phyloP scores from a whole-genome alignment of 192 early-diverging fungal genomes.

The Phlyctochytrium bullatum region DNA sequence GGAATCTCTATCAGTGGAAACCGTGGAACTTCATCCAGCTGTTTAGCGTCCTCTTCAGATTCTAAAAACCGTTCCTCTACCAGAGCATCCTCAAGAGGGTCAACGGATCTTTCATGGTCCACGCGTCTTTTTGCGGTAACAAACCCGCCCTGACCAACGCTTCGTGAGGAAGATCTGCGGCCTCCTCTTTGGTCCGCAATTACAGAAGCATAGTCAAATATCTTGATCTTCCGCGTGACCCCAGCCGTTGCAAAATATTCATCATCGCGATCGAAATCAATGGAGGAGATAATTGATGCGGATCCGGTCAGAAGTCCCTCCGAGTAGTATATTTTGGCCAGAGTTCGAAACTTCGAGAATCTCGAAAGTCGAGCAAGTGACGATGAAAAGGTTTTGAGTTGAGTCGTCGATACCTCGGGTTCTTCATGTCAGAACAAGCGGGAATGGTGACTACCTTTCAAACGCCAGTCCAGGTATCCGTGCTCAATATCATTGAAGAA shows the following conservation, averaged over 20 bases:
- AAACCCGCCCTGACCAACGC: background rate
- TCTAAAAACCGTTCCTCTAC: too few relatives aligned
- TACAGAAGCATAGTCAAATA: constrained; percentile 76
- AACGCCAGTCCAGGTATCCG: constrained; percentile 67
- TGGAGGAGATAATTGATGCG: constrained; percentile 84
- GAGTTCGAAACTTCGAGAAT: constrained; percentile 65
- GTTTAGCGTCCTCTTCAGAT: too few relatives aligned
- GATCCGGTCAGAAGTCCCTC: constrained; percentile 55
- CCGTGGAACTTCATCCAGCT: constrained; percentile 41
- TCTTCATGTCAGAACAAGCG: background rate
- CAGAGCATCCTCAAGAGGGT: too few relatives aligned
- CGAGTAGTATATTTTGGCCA: constrained; percentile 79
- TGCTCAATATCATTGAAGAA: constrained; percentile 72
- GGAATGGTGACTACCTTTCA: background rate
- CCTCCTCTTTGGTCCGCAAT: constrained; percentile 35
- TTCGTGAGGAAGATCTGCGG: background rate
- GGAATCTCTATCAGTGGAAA: constrained; percentile 81
- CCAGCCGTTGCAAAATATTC: constrained; percentile 94
- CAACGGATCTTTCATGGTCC: too few relatives aligned
- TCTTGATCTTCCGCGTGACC: constrained; percentile 88
- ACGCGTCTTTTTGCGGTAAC: too few relatives aligned
- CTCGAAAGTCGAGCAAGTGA: constrained; percentile 69
- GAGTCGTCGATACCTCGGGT: background rate
- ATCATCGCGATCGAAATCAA: constrained; percentile 93
- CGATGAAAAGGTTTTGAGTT: constrained; percentile 43